Percentiles rank a stretch among this genome's conserved stretches.
These are phyloP conservation scores for Aspergillus amoenus DNA, from an alignment of 2,329 filamentous ascomycete species.

Conservation along the genomic window DNA sequence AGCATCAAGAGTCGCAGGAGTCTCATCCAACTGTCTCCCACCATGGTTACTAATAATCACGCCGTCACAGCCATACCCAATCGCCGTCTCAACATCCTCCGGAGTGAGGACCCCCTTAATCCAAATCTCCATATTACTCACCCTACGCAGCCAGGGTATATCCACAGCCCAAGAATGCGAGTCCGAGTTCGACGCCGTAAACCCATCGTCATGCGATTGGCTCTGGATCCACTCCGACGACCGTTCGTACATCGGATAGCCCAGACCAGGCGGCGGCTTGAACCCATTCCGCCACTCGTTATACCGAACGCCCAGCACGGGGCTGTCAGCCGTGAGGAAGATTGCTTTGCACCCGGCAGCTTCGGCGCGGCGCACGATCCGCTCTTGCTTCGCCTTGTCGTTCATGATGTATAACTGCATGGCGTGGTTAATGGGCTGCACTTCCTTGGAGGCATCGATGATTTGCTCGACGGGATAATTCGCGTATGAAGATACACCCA, in stretches of 20 bases:
- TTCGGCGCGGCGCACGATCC: conserved; percentile 30
- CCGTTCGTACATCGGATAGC: conserved; percentile 28
- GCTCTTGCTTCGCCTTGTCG: conserved; percentile 24
- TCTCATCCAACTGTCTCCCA: conserved; percentile 38
- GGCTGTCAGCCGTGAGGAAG: conserved; percentile 56
- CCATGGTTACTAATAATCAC: conserved; percentile 42
- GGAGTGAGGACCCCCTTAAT: not conserved
- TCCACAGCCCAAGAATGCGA: not conserved
- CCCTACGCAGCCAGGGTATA: not conserved
- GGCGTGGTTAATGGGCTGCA: conserved; percentile 20
- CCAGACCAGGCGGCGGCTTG: conserved; percentile 42
- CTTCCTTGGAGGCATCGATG: conserved; percentile 26
- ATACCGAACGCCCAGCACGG: conserved; percentile 53
- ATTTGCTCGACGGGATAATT: conserved; percentile 50
- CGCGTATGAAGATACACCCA: conserved; percentile 52
- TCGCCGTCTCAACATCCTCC: conserved; percentile 37
- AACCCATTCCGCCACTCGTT: conserved; percentile 47
- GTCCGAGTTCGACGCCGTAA: not conserved
- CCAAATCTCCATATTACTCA: not conserved
- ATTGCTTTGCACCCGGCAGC: conserved; percentile 48
- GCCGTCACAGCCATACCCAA: conserved; percentile 37
- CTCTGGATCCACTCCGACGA: not conserved
- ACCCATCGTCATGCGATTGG: not conserved
- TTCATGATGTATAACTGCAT: conserved; percentile 30
- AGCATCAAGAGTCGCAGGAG: conserved; percentile 37